Conservation (phyloP, 305 asterid species). For the Salvia sclarea region DNA sequence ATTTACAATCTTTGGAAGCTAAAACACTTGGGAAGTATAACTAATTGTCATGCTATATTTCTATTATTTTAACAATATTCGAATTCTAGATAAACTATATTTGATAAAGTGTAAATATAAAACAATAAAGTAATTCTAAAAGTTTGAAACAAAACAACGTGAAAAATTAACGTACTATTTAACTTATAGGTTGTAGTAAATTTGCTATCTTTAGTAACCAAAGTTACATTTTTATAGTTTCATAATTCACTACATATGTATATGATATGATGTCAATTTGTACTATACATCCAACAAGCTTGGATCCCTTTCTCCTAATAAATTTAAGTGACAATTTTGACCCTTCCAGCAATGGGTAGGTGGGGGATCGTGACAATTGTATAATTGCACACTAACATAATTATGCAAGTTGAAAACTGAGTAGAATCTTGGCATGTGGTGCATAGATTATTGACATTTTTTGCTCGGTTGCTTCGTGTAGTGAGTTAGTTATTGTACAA, state of each 20-base stretch:
- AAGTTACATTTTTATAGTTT: background rate
- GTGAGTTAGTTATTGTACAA: background rate
- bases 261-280: background rate
- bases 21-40: too few species aligned
- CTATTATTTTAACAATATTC: too few species aligned
- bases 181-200: too few species aligned
- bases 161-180: too few species aligned
- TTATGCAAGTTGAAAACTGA: background rate
- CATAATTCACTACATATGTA: background rate
- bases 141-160: too few species aligned
- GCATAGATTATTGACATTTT: constrained; percentile 4
- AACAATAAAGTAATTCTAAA: too few species aligned
- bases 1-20: background rate
- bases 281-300: constrained; percentile 6
- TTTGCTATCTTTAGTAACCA: too few species aligned
- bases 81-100: too few species aligned
- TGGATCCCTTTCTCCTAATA: constrained; percentile 16
- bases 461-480: background rate
- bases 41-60: background rate
- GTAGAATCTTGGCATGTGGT: background rate
- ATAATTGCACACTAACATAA: background rate
- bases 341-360: constrained; percentile 27
- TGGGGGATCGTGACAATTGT: constrained; percentile 24
- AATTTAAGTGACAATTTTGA: constrained; percentile 6
- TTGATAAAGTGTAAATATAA: too few species aligned